A percentile compares a stretch with the other conserved stretches of the same genome.
Evolutionary conservation across 768 basidiomycete species (phyloP).

Genomic region (Megacollybia marginata): DNA sequence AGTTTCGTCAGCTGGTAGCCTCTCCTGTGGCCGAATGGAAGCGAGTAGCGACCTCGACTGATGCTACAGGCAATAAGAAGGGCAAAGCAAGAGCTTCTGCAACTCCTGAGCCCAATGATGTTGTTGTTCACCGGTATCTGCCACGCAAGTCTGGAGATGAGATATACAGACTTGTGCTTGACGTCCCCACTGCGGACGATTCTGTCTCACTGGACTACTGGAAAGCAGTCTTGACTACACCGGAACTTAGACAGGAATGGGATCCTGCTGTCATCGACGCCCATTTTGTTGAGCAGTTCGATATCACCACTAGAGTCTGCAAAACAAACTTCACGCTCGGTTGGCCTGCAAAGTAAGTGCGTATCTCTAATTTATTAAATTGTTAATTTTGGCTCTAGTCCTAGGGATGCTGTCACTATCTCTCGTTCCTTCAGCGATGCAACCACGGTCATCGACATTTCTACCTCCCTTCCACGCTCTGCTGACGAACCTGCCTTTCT

Average conservation of each 20-base stretch:
- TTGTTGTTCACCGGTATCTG: conserved; percentile 67
- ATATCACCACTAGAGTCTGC: conserved; percentile 75
- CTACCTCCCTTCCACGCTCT: conserved; percentile 90
- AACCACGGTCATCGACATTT: conserved; percentile 80
- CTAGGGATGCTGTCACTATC: conserved; percentile 91
- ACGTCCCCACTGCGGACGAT: conserved; percentile 64
- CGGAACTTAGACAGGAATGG: conserved; percentile 87
- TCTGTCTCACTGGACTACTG: conserved; percentile 62
- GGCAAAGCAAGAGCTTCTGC: conserved; percentile 49
- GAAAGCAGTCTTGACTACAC: conserved; percentile 77
- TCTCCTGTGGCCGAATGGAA: conserved; percentile 73
- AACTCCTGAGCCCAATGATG: conserved; percentile 59
- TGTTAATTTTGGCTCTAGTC: conserved; percentile 38
- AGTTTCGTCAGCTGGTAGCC: conserved; percentile 72
- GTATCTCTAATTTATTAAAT: conserved; percentile 1
- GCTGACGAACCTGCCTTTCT: conserved; percentile 87
- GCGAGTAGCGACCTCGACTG: conserved; percentile 46
- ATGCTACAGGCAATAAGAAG: conserved; percentile 41
- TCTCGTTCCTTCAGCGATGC: conserved; percentile 78
- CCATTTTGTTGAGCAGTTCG: conserved; percentile 77
- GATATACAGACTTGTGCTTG: conserved; percentile 76
- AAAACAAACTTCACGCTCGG: conserved; percentile 91
- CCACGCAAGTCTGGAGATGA: conserved; percentile 61
- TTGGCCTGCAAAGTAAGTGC: conserved; percentile 91
- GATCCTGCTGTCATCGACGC: conserved; percentile 89